Evolutionary conservation across 768 basidiomycete species (phyloP).

Genomic region (Xanthoconium stramineum): DNA sequence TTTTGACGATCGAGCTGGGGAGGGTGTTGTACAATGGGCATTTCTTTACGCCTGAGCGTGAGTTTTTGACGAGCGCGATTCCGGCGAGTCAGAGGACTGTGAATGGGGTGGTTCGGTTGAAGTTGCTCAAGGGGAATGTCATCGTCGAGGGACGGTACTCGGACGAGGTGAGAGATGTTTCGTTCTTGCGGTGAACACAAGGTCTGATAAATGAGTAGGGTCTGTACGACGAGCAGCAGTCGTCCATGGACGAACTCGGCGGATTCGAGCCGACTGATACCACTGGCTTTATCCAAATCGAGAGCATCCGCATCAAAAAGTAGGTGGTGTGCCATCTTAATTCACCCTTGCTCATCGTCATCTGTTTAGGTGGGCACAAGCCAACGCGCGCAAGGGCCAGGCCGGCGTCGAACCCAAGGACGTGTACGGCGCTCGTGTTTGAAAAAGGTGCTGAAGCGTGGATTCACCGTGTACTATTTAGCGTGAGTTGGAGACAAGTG

Average conservation of each 20-base stretch:
- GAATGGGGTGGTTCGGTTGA: constrained; percentile 87
- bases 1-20: constrained; percentile 86
- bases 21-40: constrained; percentile 97
- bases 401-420: constrained; percentile 73
- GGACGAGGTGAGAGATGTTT: constrained; percentile 56
- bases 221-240: constrained; percentile 92
- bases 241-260: constrained; percentile 98
- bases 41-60: constrained; percentile 99
- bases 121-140: constrained; percentile 95
- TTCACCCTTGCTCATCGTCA: background rate
- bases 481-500: background rate
- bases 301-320: constrained; percentile 98
- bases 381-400: constrained; percentile 82
- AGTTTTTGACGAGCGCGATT: constrained; percentile 88
- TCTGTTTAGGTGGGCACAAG: constrained; percentile 72
- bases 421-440: constrained; percentile 70
- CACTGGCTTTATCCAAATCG: constrained; percentile 94
- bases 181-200: background rate
- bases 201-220: constrained; percentile 44
- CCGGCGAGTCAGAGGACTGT: constrained; percentile 95
- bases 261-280: constrained; percentile 97
- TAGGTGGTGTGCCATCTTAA: constrained; percentile 36
- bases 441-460: constrained; percentile 3
- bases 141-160: constrained; percentile 89
- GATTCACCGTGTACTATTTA: constrained; percentile 4